These are phyloP conservation scores for Scheffersomyces titani DNA, from an alignment of 1,139 yeast genomes.

Conservation along the genomic window DNA sequence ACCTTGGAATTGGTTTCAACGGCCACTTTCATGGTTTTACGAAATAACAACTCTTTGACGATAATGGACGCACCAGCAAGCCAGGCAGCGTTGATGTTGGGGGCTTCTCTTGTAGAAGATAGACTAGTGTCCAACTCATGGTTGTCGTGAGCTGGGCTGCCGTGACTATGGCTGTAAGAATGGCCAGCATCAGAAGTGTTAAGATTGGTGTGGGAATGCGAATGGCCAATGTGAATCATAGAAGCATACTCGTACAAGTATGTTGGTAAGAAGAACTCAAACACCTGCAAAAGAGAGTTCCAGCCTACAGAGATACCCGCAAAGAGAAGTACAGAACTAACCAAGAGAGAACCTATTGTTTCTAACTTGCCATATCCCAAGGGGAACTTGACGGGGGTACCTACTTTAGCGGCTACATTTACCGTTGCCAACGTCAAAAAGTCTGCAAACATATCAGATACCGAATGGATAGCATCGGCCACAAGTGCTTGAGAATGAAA, in stretches of 20 bases:
- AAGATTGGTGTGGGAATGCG: slow-evolving; percentile 44
- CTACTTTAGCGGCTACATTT: slow-evolving; percentile 68
- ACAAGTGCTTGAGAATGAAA: slow-evolving; percentile 93
- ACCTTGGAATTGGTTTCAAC: slow-evolving; percentile 79
- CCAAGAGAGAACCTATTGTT: slow-evolving; percentile 87
- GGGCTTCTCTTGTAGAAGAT: slow-evolving; percentile 34
- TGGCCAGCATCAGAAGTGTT: slow-evolving; percentile 1
- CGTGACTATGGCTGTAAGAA: slow-evolving; percentile 18
- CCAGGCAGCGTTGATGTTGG: slow-evolving; percentile 94
- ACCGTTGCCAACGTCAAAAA: slow-evolving; percentile 88
- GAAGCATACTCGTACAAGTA: slow-evolving; percentile 41
- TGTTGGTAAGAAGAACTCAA: slow-evolving; percentile 68
- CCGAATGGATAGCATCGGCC: slow-evolving; percentile 93
- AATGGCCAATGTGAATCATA: slow-evolving; percentile 53
- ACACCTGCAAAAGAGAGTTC: slow-evolving; percentile 71
- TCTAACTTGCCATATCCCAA: slow-evolving; percentile 92
- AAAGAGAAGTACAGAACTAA: slow-evolving; percentile 74
- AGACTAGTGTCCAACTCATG: slow-evolving; percentile 9
- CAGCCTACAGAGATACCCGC: slow-evolving; percentile 95
- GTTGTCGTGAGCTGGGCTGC: background rate
- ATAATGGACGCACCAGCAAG: slow-evolving; percentile 85
- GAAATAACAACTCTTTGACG: slow-evolving; percentile 83
- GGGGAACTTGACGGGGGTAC: slow-evolving; percentile 65
- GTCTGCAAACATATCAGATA: slow-evolving; percentile 88
- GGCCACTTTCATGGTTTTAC: slow-evolving; percentile 81